Evolutionary conservation across 345 rosid genomes (phyloP), one percentile per base, ranked within the genome.

Genomic region (Turnera subulata): DNA sequence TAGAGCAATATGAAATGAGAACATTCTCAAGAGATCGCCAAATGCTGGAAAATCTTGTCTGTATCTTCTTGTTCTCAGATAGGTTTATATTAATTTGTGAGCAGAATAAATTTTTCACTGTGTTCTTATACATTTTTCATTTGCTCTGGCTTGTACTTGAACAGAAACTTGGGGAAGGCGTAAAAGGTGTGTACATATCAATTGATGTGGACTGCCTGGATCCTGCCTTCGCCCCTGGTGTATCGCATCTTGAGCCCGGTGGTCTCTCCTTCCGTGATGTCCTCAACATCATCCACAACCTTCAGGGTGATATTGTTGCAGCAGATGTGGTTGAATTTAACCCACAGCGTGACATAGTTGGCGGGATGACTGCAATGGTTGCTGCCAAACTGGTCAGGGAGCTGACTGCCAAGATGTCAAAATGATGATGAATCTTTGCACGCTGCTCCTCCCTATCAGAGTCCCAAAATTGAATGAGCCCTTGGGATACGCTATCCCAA

Each of bases 321-420:
- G 99, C 92, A 5, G 97, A 93, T 66, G 95, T 93, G 52, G 99
- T 93, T 0, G 99, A 89, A 71, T 93, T 89, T 74, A 89, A 93
- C 56, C 99, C 99, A 4, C 99, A 93, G 67, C 89, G 97, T 0
- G 99, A 93, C 77, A 93, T 96, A 43, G 97, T 93, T 1, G 99
- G 85, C 44, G 99, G 97, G 46, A 93, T 93, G 99, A 93, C 97
- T 0, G 99, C 85, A 46, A 89, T 93, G 99, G 97, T 93, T 39
- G 94, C 97, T 11, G 99, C 99, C 54, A 93, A 93, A 76, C 82
- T 93, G 73, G 99, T 89, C 18, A 82, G 99, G 66, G 99, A 93
- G 64, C 62, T 93, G 65, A 76, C 90, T 1, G 97, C 95, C 5
- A 93, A 86, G 84, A 87, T 93, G 46, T 93, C 99, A 2, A 85